Evolutionary conservation across 2,329 filamentous ascomycete genomes (phyloP).

Genomic region (Diaporthe destruens): DNA sequence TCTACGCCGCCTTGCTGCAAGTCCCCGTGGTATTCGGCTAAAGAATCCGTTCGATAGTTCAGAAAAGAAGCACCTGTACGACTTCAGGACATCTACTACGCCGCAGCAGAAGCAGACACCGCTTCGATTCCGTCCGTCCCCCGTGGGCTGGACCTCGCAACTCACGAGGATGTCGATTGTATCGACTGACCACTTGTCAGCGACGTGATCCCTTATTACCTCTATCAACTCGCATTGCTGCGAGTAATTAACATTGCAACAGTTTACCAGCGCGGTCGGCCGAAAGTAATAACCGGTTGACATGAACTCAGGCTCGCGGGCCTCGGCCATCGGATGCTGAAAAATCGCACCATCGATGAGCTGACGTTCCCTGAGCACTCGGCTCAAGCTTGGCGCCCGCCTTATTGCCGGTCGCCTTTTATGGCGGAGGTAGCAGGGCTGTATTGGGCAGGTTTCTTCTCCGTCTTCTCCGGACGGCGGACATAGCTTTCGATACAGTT

Average conservation of each 20-base stretch:
- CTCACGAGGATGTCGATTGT: background rate
- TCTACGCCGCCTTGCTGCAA: slow-evolving; percentile 16
- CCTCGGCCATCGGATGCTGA: background rate
- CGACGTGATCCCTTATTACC: background rate
- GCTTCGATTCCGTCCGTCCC: background rate
- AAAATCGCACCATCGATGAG: background rate
- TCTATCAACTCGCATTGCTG: background rate
- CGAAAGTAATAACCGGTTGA: background rate
- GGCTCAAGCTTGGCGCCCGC: background rate
- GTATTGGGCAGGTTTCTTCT: background rate
- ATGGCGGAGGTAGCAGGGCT: background rate
- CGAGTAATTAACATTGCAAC: background rate
- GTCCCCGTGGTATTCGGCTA: slow-evolving; percentile 24
- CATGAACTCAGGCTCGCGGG: background rate
- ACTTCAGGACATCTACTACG: background rate
- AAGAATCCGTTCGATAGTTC: slow-evolving; percentile 17
- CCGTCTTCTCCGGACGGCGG: slow-evolving; percentile 1
- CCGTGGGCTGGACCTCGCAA: background rate
- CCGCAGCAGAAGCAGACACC: background rate
- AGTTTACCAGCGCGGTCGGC: background rate
- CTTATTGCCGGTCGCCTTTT: slow-evolving; percentile 13
- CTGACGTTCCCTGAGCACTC: background rate
- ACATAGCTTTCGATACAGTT: slow-evolving; percentile 1
- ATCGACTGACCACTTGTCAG: too few relatives aligned
- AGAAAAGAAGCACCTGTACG: slow-evolving; percentile 7